A percentile compares a stretch with the other conserved stretches of the same genome.
phyloP scores from a whole-genome alignment of 1,284 basidiomycete genomes.

The Moesziomyces sp. region DNA sequence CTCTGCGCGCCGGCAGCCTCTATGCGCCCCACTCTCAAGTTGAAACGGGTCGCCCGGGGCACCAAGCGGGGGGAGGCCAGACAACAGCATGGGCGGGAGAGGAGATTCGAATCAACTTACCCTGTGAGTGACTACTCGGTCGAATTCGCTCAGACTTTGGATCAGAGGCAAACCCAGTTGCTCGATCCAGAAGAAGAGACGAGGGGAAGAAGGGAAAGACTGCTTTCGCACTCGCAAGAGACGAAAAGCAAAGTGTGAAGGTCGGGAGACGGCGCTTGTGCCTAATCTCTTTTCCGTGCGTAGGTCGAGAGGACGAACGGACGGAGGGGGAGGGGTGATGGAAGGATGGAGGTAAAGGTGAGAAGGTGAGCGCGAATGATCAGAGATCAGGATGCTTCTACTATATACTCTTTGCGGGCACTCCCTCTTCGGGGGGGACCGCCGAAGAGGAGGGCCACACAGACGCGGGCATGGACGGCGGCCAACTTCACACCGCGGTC shows the following conservation, averaged over 20 bases:
- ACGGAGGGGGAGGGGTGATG: slow-evolving; percentile 4
- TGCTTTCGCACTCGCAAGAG: slow-evolving; percentile 29
- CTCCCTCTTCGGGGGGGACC: too few species aligned
- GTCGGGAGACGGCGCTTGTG: slow-evolving; percentile 41
- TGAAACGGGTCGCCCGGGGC: background rate
- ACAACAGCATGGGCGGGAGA: background rate
- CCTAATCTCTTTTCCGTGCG: slow-evolving; percentile 34
- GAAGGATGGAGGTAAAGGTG: slow-evolving; percentile 8
- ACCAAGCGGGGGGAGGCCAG: background rate
- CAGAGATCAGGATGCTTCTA: slow-evolving; percentile 3
- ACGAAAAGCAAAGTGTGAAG: slow-evolving; percentile 8
- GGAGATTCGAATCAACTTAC: slow-evolving; percentile 11
- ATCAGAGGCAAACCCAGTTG: slow-evolving; percentile 18
- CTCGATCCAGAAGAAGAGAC: slow-evolving; percentile 8
- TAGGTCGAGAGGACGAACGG: slow-evolving; percentile 19
- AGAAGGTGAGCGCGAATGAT: slow-evolving; percentile 5
- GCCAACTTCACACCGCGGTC: background rate
- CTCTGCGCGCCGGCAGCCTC: background rate
- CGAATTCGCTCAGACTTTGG: slow-evolving; percentile 19
- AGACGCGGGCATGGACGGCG: background rate
- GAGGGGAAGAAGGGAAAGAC: slow-evolving; percentile 3
- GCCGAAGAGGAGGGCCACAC: background rate
- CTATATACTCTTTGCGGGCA: slow-evolving; percentile 29
- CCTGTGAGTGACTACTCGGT: slow-evolving; percentile 18
- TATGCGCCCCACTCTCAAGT: background rate